Percentiles rank a stretch among this genome's conserved stretches.
These are phyloP conservation scores for Pythium dissotocum DNA, from an alignment of 352 stramenopile species.

Conservation along the genomic window DNA sequence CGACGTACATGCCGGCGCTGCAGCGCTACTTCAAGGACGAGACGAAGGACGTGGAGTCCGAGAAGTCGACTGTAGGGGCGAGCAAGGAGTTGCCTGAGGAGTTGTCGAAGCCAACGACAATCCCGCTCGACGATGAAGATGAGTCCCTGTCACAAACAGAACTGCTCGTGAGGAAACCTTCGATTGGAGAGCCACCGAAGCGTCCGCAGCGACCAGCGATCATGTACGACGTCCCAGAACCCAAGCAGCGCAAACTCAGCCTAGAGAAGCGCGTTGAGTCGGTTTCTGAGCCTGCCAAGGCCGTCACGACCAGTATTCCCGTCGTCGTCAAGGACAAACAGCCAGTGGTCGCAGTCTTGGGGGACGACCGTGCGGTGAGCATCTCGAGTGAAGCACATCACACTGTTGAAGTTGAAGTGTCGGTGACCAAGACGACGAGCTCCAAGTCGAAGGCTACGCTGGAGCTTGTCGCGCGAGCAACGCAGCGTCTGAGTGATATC, in stretches of 20 bases:
- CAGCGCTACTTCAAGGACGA: constrained; percentile 15
- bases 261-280: background rate
- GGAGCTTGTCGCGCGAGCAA: background rate
- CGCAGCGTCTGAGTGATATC: background rate
- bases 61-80: background rate
- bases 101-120: background rate
- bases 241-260: background rate
- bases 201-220: background rate
- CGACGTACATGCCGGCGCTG: constrained; percentile 3
- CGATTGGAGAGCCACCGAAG: background rate
- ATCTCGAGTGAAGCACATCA: too few relatives aligned
- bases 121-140: background rate
- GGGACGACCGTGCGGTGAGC: too few relatives aligned
- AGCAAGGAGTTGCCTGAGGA: background rate
- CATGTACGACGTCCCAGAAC: background rate
- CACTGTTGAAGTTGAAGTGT: too few relatives aligned
- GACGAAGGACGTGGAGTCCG: background rate
- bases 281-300: background rate
- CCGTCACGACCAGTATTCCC: background rate
- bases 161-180: background rate
- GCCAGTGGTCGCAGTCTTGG: too few relatives aligned
- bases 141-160: background rate
- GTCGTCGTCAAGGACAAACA: background rate
- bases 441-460: background rate
- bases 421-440: too few relatives aligned